Base-by-base conservation (phyloP, 345 rosid genomes). In the Clausena lansium region DNA sequence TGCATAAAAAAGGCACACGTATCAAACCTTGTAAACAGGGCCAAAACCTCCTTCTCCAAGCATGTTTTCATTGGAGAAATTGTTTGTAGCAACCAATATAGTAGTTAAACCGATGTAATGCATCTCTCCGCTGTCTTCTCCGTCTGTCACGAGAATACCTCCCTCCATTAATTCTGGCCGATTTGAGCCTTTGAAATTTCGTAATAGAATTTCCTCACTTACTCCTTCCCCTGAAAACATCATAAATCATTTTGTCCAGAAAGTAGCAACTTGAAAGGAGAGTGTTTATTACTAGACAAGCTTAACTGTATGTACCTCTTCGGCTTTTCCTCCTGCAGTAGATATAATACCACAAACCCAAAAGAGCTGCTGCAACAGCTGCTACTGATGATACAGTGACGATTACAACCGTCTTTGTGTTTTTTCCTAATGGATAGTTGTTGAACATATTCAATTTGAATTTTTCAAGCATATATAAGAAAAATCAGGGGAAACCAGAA, bases 21-120 rank as follows among this genome's bases (percentile, higher is more conserved):
- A 45, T 10, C 47, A 64, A 36, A 87, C 90, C 89, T 79, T 81
- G 76, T 86, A 87, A 71, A 89, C 92, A 0, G 84, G 87, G 32
- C 92, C 92, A 50, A 87, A 87, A 25, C 92, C 91, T 2, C 92
- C 88, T 83, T 89, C 82, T 50, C 89, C 89, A 62, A 89, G 86
- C 81, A 86, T 89, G 54, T 89, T 89, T 7, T 14, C 78, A 62
- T 39, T 35, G 1, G 86, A 85, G 82, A 89, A 89, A 58, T 82
- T 63, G 80, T 84, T 82, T 32, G 91, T 89, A 47, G 86, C 88
- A 30, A 72, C 52, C 66, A 22, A 52, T 64, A 83, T 80, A 35
- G 83, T 60, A 13, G 14, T 33, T 58, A 82, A 78, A 75, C 36
- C 65, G 60, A 85, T 74, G 74, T 50, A 54, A 63, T 70, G 82